Conservation (phyloP, 768 basidiomycete genomes). For the Pleurotus eryngii region DNA sequence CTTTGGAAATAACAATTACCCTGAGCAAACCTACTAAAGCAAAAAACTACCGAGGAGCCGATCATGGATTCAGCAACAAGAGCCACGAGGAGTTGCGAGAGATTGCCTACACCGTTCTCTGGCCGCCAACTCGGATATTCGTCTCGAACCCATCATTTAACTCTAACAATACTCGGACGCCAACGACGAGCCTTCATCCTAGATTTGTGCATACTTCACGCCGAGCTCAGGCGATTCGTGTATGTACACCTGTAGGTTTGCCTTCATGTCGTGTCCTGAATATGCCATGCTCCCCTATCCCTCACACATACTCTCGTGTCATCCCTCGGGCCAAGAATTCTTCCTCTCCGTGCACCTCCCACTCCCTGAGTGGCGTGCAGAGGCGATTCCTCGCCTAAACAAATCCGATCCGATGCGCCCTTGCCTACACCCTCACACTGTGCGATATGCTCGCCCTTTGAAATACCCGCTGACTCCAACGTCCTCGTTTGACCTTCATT, state of each 20-base stretch:
- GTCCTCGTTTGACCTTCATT: not conserved
- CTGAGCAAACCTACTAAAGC: too few relatives aligned
- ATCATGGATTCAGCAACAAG: not conserved
- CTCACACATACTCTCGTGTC: constrained; percentile 1
- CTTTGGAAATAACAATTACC: too few relatives aligned
- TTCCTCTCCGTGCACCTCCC: not conserved
- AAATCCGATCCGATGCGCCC: not conserved
- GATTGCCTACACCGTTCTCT: not conserved
- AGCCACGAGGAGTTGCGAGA: not conserved
- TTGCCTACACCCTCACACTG: too few relatives aligned
- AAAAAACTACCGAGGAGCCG: constrained; percentile 1
- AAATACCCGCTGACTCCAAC: too few relatives aligned
- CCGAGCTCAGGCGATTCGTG: not conserved
- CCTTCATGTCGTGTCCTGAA: not conserved
- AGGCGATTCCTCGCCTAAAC: not conserved
- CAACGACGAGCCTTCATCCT: too few relatives aligned
- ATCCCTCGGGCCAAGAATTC: not conserved
- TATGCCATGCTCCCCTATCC: not conserved
- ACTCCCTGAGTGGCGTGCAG: not conserved
- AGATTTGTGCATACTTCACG: not conserved
- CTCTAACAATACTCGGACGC: not conserved
- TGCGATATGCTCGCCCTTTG: too few relatives aligned
- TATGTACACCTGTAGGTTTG: constrained; percentile 6
- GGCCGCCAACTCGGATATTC: not conserved
- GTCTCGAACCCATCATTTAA: not conserved